Evolutionary conservation across 108 stramenopile genomes (phyloP).

Genomic region (Skeletonema marinoi): DNA sequence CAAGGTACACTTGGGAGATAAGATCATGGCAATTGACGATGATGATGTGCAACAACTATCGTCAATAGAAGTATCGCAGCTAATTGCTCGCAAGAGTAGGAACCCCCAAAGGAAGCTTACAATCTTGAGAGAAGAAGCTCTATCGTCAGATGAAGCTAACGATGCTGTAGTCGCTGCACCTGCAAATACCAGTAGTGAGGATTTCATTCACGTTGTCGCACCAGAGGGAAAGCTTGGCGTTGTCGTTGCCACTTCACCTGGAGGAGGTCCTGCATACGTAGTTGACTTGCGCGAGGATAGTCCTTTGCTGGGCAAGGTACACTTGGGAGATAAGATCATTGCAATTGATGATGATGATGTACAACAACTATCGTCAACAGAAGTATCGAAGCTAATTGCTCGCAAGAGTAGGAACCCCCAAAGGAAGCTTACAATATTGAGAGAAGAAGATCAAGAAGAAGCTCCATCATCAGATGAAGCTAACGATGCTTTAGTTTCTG

Average conservation of each 20-base stretch:
- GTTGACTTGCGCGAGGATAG: conserved; percentile 52
- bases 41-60: conserved; percentile 40
- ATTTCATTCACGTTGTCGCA: too few relatives aligned
- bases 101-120: conserved; percentile 19
- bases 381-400: conserved; percentile 18
- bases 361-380: conserved; percentile 6
- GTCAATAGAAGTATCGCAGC: conserved; percentile 12
- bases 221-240: conserved; percentile 33
- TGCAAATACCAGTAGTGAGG: too few relatives aligned
- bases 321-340: conserved; percentile 65
- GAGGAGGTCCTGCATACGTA: conserved; percentile 50
- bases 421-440: conserved; percentile 15
- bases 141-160: neutral
- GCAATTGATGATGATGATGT: conserved; percentile 72
- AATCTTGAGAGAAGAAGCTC: neutral
- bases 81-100: conserved; percentile 15
- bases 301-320: conserved; percentile 51
- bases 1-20: conserved; percentile 56
- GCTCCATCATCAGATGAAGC: neutral
- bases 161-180: neutral
- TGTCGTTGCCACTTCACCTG: conserved; percentile 12
- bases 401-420: conserved; percentile 14
- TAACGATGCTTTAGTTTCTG: neutral
- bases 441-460: neutral
- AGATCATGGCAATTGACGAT: conserved; percentile 73